A percentile compares a stretch with the other conserved stretches of the same genome.
Conservation (phyloP, 140 eudicot species). For the Cichorium intybus region DNA sequence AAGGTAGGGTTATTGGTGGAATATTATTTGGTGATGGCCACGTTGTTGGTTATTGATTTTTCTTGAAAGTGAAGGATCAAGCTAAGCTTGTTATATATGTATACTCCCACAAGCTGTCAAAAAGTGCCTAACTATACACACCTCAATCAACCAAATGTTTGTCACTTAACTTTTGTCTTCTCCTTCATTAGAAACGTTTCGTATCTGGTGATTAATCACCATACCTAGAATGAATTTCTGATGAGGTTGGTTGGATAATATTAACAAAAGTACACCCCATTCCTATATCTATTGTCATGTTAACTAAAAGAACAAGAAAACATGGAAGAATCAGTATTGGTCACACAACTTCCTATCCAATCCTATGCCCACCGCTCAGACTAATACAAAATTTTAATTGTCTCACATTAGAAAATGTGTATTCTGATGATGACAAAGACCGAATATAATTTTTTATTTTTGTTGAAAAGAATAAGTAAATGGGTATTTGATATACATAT, state of each 20-base stretch:
- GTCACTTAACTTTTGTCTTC: not conserved
- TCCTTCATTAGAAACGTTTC: not conserved
- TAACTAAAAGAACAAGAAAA: not conserved
- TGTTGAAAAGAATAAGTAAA: not conserved
- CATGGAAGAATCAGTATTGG: not conserved
- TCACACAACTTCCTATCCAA: slow-evolving; percentile 7
- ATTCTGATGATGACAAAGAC: slow-evolving; percentile 12
- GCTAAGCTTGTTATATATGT: not conserved
- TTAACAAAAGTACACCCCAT: slow-evolving; percentile 3
- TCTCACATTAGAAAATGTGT: not conserved
- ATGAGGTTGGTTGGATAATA: slow-evolving; percentile 12
- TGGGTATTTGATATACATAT: not conserved
- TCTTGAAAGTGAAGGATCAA: too few species aligned
- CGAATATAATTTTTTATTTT: slow-evolving; percentile 6
- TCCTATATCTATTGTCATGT: not conserved
- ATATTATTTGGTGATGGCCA: too few species aligned
- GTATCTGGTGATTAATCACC: slow-evolving; percentile 3
- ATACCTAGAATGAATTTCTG: not conserved
- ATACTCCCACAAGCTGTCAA: not conserved
- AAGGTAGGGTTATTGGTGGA: too few species aligned
- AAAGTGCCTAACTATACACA: not conserved
- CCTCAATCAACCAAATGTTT: not conserved
- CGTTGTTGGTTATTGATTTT: too few species aligned
- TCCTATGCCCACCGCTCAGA: slow-evolving; percentile 29
- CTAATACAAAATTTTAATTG: not conserved